Evolutionary conservation across 768 basidiomycete genomes (phyloP), one percentile per base, ranked within the genome.

Genomic region (Rhodocollybia butyracea): DNA sequence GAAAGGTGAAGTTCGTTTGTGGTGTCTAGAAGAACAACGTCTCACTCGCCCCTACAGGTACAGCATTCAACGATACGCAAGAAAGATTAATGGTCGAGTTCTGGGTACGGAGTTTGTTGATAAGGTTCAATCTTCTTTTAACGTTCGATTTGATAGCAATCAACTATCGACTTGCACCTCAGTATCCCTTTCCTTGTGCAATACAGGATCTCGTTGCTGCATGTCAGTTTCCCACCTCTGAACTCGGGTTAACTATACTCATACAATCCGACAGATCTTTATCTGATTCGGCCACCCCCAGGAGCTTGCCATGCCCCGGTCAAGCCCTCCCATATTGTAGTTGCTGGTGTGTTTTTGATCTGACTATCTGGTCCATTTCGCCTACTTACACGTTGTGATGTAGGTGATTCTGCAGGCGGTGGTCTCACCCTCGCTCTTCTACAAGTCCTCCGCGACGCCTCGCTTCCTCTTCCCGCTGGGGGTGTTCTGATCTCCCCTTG

Each of bases 181-280:
- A 98, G 70, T 98, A 96, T 63, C 96, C 96, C 1, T 98, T 97
- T 66, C 96, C 96, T 13, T 93, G 91, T 60, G 91, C 88, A 1
- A 70, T 98, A 6, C 94, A 97, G 63, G 96, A 98, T 68, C 74
- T 86, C 31, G 65, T 98, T 11, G 91, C 96, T 2, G 87, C 94
- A 7, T 98, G 91, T 92, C 61, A 61, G 85, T 68, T 8, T 24
- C 26, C 36, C 27, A 34, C 48, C 26, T n/a, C 45, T 39, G 10
- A 51, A 29, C 43, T 7, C 13, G 26, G 54, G 48, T 17, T 51
- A 34, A 19, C 51, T 51, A 22, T 43, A 45, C 27, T 41, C 15
- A 55, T n/a, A n/a, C n/a, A 31, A 40, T 50, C 19, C 24, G 26
- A 12, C 54, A 92, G 91, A 97, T 63, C 67, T 99, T 5, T 99